Conservation (phyloP, 2,329 filamentous ascomycete genomes). For the Eutypella sp. region DNA sequence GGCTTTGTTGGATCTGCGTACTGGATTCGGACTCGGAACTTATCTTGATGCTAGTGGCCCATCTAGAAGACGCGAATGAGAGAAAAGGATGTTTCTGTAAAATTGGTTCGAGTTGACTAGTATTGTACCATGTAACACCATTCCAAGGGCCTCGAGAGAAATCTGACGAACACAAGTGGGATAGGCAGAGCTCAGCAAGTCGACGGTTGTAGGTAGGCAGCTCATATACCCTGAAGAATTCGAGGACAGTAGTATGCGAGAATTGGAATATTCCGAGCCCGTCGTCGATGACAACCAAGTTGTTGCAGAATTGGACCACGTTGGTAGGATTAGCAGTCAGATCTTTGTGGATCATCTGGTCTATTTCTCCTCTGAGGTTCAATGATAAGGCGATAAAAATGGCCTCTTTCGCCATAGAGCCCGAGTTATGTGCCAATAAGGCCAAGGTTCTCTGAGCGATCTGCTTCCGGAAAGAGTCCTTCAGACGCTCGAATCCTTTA, state of each 20-base stretch:
- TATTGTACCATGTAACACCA: background rate
- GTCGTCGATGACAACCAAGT: background rate
- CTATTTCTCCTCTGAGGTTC: background rate
- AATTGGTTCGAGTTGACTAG: background rate
- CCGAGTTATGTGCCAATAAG: background rate
- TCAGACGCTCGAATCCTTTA: background rate
- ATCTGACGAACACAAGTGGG: background rate
- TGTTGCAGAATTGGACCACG: background rate
- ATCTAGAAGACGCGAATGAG: background rate
- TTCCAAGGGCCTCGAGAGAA: background rate
- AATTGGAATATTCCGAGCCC: background rate
- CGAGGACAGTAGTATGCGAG: background rate
- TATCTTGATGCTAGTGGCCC: background rate
- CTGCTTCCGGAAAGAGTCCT: background rate
- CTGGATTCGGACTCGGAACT: background rate
- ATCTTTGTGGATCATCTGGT: background rate
- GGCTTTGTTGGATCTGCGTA: background rate
- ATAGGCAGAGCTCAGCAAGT: background rate
- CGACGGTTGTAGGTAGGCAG: background rate
- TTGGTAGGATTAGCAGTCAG: background rate
- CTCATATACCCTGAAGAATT: background rate
- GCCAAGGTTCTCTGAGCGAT: background rate
- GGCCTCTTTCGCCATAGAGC: background rate
- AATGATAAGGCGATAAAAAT: background rate
- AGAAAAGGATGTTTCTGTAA: background rate